Evolutionary conservation across 352 stramenopile species (phyloP).

Genomic region (Phytophthora pinifolia): DNA sequence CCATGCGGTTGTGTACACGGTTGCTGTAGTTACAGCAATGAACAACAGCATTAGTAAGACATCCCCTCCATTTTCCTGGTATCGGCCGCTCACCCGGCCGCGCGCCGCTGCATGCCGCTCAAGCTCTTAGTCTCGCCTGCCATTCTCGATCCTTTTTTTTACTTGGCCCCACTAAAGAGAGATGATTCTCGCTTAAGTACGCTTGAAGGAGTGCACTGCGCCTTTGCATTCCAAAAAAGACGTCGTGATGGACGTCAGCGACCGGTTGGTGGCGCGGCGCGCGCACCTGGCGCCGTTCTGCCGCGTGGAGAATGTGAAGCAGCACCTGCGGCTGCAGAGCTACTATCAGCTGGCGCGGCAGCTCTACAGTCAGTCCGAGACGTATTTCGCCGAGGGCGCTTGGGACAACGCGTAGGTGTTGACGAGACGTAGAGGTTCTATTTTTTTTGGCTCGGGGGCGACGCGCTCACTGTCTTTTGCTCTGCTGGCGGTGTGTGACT

Average conservation of each 20-base stretch:
- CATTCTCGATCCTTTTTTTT: slow-evolving; percentile 8
- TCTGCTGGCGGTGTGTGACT: not conserved
- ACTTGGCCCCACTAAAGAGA: slow-evolving; percentile 9
- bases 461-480: slow-evolving; percentile 3
- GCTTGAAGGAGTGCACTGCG: slow-evolving; percentile 21
- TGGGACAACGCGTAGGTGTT: slow-evolving; percentile 73
- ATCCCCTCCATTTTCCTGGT: no score
- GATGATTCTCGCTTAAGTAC: slow-evolving; percentile 23
- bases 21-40: slow-evolving; percentile 41
- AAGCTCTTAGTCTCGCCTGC: slow-evolving; percentile 39
- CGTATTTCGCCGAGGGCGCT: slow-evolving; percentile 55
- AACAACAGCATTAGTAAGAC: not conserved
- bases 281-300: slow-evolving; percentile 61
- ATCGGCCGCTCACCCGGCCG: slow-evolving; percentile 29
- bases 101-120: slow-evolving; percentile 48
- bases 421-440: slow-evolving; percentile 27
- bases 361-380: slow-evolving; percentile 75
- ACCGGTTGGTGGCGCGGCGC: slow-evolving; percentile 62
- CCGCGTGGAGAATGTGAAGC: slow-evolving; percentile 61
- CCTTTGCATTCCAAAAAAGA: slow-evolving; percentile 29
- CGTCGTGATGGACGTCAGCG: slow-evolving; percentile 36
- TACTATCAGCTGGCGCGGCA: slow-evolving; percentile 77
- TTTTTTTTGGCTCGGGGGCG: slow-evolving; percentile 23
- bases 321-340: slow-evolving; percentile 57
- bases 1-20: slow-evolving; percentile 67